Evolutionary conservation across 441 rosid genomes (phyloP).

Genomic region (Erodium moschatum): DNA sequence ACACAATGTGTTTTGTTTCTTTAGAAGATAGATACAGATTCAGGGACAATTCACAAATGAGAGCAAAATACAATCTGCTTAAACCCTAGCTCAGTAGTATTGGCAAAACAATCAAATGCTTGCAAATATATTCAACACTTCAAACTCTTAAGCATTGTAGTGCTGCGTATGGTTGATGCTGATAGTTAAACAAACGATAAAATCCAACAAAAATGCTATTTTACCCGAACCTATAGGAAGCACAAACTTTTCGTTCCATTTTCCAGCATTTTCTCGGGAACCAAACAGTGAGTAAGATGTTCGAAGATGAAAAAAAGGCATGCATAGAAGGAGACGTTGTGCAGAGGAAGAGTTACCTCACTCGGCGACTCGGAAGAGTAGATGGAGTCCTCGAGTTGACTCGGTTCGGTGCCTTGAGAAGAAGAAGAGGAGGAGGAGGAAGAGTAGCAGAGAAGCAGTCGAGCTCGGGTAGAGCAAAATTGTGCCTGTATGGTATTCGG

Average conservation of each 20-base stretch:
- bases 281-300: not conserved
- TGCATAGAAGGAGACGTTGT: not conserved
- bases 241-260: not conserved
- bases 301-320: not conserved
- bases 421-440: not conserved
- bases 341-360: not conserved
- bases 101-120: not conserved
- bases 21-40: not conserved
- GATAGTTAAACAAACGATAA: not conserved
- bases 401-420: not conserved
- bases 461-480: not conserved
- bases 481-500: too few species aligned
- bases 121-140: not conserved
- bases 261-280: not conserved
- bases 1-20: not conserved
- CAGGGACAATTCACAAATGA: not conserved
- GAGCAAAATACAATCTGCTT: not conserved
- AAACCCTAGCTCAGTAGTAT: not conserved
- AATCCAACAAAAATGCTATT: conserved; percentile 4
- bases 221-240: not conserved
- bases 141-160: not conserved
- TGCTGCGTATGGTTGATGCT: not conserved
- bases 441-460: not conserved
- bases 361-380: not conserved
- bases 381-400: not conserved